These are phyloP conservation scores for Chenopodium quinoa DNA, from an alignment of 148 eudicot species.

Conservation along the genomic window DNA sequence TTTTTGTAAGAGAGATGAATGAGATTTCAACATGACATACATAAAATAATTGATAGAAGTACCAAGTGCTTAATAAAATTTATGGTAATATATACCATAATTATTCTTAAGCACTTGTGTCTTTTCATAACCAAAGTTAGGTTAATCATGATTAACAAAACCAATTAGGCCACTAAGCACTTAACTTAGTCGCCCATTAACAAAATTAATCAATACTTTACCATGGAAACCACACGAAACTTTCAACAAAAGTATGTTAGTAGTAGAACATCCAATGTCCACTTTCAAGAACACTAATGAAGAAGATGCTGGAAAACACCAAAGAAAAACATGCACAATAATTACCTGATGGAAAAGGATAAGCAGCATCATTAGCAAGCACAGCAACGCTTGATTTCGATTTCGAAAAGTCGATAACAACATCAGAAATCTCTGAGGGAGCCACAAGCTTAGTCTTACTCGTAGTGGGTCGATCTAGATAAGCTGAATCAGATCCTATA, in stretches of 20 bases:
- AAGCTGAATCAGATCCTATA: constrained; percentile 68
- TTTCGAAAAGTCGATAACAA: constrained; percentile 66
- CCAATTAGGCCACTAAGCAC: neutral
- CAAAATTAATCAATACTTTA: neutral
- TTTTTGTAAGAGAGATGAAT: no score
- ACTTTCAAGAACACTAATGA: neutral
- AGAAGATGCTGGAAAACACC: neutral
- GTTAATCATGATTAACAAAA: neutral
- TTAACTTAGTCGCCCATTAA: neutral
- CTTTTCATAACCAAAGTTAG: neutral
- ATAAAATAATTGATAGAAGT: no score
- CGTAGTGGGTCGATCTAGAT: constrained; percentile 40
- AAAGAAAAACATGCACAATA: neutral
- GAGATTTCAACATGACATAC: no score
- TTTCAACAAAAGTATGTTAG: neutral
- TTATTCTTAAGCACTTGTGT: no score
- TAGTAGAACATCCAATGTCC: neutral
- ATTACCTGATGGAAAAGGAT: constrained; percentile 68
- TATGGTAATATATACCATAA: no score
- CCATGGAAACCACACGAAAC: neutral
- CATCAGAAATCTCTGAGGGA: constrained; percentile 77
- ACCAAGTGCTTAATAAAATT: no score
- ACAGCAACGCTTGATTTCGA: constrained; percentile 42
- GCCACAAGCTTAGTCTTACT: constrained; percentile 44
- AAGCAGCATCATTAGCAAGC: constrained; percentile 54